Evolutionary conservation across 441 rosid species (phyloP).

Genomic region (Pelargonium myrrhifolium): DNA sequence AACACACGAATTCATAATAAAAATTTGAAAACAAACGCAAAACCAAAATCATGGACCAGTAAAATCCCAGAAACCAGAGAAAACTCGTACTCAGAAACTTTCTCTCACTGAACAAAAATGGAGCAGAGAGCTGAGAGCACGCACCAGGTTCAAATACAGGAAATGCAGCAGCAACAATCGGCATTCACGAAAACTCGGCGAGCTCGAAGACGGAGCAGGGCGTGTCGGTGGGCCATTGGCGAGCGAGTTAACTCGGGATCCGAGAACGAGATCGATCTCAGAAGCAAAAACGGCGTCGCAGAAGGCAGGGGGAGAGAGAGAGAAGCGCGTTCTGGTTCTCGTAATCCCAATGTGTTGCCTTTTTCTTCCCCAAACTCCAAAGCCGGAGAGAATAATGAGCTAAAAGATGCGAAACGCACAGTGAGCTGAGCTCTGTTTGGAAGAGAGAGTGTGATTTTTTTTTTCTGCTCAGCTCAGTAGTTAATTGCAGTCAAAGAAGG

Average conservation of each 20-base stretch:
- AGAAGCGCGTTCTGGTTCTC: not conserved
- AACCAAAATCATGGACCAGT: no score
- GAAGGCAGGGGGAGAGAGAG: not conserved
- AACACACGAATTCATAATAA: not conserved
- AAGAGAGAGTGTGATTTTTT: not conserved
- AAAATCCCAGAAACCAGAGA: no score
- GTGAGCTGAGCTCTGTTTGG: not conserved
- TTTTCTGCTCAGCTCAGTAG: not conserved
- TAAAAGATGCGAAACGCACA: constrained; percentile 7
- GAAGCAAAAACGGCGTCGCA: not conserved
- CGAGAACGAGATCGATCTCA: constrained; percentile 7
- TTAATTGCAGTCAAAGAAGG: not conserved
- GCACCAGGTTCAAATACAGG: not conserved
- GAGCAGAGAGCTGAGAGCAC: not conserved
- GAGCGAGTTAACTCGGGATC: not conserved
- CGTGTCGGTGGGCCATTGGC: constrained; percentile 27
- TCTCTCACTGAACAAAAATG: not conserved
- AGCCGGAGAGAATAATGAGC: constrained; percentile 13
- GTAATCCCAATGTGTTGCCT: constrained; percentile 4
- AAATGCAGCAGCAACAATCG: constrained; percentile 21
- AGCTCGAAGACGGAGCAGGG: not conserved
- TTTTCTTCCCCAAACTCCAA: constrained; percentile 18
- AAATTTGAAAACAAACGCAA: not conserved
- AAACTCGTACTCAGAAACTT: not conserved
- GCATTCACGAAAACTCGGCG: constrained; percentile 13